A percentile compares a stretch with the other conserved stretches of the same genome.
These are phyloP conservation scores for Botrytis fabae DNA, from an alignment of 2,329 filamentous ascomycete genomes.

Conservation along the genomic window DNA sequence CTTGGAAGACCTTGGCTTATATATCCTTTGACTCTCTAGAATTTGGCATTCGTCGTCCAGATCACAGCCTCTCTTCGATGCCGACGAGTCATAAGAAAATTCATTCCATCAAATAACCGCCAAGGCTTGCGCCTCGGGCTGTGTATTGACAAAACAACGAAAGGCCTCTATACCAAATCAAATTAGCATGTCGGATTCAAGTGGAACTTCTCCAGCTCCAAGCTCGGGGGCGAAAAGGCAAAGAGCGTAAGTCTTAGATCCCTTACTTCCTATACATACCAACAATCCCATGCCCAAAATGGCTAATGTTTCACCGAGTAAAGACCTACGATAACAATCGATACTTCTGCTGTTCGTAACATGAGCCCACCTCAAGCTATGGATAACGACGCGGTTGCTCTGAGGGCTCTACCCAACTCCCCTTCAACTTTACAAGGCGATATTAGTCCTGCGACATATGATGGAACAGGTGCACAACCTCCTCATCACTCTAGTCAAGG, in stretches of 20 bases:
- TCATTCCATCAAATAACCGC: constrained; percentile 28
- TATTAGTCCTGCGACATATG: constrained; percentile 42
- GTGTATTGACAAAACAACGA: constrained; percentile 31
- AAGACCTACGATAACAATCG: constrained; percentile 56
- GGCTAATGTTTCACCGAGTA: constrained; percentile 12
- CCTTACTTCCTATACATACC: constrained; percentile 31
- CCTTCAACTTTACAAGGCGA: constrained; percentile 39
- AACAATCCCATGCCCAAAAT: constrained; percentile 18
- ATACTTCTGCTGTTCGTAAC: constrained; percentile 53
- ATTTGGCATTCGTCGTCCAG: neutral
- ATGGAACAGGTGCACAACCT: constrained; percentile 33
- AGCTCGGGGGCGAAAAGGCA: constrained; percentile 38
- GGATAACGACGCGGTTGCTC: constrained; percentile 40
- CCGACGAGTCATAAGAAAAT: constrained; percentile 25
- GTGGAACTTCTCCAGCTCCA: constrained; percentile 32
- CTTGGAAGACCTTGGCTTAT: constrained; percentile 31
- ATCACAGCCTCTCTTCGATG: constrained; percentile 35
- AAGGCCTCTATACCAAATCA: constrained; percentile 22
- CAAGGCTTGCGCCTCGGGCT: constrained; percentile 38
- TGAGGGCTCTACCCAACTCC: constrained; percentile 42
- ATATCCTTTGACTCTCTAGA: constrained; percentile 27
- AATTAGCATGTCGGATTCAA: constrained; percentile 32
- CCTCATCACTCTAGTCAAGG: constrained; percentile 35
- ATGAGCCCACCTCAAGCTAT: constrained; percentile 37
- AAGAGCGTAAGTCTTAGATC: constrained; percentile 39